Percentiles rank a stretch among this genome's conserved stretches.
Conservation (phyloP, 306 rosid species). For the Malus asiatica region DNA sequence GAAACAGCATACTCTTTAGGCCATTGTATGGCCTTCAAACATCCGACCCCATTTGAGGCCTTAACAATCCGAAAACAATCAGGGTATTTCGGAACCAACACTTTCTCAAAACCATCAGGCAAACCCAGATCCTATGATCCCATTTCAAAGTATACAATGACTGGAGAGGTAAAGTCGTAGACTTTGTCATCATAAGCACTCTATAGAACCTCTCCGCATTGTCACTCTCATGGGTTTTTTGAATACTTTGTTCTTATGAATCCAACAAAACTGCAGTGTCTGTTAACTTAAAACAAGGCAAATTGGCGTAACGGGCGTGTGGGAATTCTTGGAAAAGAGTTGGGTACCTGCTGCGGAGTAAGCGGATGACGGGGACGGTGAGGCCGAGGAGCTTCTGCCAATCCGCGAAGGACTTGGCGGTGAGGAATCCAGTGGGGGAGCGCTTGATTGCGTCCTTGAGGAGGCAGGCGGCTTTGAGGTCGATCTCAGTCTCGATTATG, state of each 20-base stretch:
- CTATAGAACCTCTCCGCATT: conserved; percentile 50
- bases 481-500: conserved; percentile 79
- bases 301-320: conserved; percentile 59
- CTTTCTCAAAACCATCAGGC: conserved; percentile 63
- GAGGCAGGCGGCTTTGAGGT: conserved; percentile 81
- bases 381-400: conserved; percentile 93
- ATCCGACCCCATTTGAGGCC: conserved; percentile 41
- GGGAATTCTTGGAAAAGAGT: conserved; percentile 80
- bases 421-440: conserved; percentile 70
- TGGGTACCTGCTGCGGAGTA: conserved; percentile 84
- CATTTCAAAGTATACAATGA: conserved; percentile 58
- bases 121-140: conserved; percentile 89
- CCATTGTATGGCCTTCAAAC: conserved; percentile 42
- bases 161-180: conserved; percentile 38
- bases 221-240: conserved; percentile 42
- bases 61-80: conserved; percentile 44
- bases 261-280: conserved; percentile 60
- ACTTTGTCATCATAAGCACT: conserved; percentile 70
- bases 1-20: conserved; percentile 60
- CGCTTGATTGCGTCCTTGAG: conserved; percentile 83
- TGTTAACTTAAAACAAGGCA: conserved; percentile 69
- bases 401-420: conserved; percentile 59
- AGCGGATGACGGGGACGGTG: conserved; percentile 84
- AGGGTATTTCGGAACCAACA: conserved; percentile 52
- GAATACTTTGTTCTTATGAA: conserved; percentile 51